phyloP scores from a whole-genome alignment of 2,329 filamentous ascomycete genomes.

The Hymenoscyphus salicellus region DNA sequence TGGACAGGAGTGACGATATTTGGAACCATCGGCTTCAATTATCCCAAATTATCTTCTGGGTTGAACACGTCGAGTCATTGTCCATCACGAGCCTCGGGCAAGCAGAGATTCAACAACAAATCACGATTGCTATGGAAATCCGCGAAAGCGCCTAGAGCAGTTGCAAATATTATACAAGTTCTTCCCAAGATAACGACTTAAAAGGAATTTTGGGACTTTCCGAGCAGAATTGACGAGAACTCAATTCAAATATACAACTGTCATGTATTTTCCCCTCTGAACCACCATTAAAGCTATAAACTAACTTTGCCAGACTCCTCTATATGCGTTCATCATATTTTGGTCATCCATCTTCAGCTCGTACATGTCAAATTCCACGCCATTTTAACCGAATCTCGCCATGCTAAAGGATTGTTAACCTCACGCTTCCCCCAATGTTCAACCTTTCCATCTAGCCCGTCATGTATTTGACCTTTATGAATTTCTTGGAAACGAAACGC shows the following conservation, averaged over 20 bases:
- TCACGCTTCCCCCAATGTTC: neutral
- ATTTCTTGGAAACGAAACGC: neutral
- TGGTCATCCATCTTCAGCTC: neutral
- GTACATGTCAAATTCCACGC: neutral
- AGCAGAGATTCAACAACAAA: too few species aligned
- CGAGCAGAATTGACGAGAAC: neutral
- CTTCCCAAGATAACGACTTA: too few species aligned
- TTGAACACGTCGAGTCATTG: too few species aligned
- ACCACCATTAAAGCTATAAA: neutral
- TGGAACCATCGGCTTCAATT: too few species aligned
- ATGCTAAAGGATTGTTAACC: neutral
- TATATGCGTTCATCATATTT: slow-evolving; percentile 1
- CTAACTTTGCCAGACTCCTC: neutral
- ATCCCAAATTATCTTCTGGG: too few species aligned
- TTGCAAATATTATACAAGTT: too few species aligned
- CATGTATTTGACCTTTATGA: neutral
- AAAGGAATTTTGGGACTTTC: neutral
- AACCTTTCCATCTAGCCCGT: neutral
- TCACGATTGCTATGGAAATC: too few species aligned
- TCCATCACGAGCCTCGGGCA: too few species aligned
- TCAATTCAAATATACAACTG: neutral
- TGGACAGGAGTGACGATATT: too few species aligned
- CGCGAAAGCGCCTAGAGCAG: too few species aligned
- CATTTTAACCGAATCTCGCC: neutral
- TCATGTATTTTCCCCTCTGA: neutral